Conservation (phyloP, 2,329 filamentous ascomycete species). For the Alternaria brassicae region DNA sequence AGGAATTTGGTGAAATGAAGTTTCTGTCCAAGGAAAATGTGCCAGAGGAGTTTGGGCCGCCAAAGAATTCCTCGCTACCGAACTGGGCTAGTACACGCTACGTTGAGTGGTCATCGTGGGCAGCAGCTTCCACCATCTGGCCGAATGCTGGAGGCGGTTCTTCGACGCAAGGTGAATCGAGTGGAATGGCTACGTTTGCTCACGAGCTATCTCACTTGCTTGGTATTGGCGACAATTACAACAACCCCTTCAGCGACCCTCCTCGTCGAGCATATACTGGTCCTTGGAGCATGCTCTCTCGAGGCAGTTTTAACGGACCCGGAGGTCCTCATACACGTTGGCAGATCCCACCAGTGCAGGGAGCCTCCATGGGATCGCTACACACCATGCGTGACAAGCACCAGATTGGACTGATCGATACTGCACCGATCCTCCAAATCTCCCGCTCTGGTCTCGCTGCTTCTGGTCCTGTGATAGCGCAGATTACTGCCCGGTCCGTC, state of each 20-base stretch:
- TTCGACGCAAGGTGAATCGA: constrained; percentile 62
- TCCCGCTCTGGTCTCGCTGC: constrained; percentile 53
- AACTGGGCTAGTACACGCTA: constrained; percentile 61
- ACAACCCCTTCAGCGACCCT: constrained; percentile 60
- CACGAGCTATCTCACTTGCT: constrained; percentile 62
- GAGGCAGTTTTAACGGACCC: constrained; percentile 62
- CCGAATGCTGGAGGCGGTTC: constrained; percentile 62
- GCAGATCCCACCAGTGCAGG: constrained; percentile 60
- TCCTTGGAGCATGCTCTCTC: constrained; percentile 61
- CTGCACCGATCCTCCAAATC: constrained; percentile 55
- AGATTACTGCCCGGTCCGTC: constrained; percentile 59
- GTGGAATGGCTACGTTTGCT: constrained; percentile 61
- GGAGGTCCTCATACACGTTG: constrained; percentile 62
- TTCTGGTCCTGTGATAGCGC: constrained; percentile 56
- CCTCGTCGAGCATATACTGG: constrained; percentile 59
- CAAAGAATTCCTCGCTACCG: constrained; percentile 50
- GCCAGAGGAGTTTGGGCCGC: constrained; percentile 59
- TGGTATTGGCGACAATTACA: constrained; percentile 63
- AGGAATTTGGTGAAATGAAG: constrained; percentile 64
- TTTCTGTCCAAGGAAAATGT: constrained; percentile 58
- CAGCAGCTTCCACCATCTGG: constrained; percentile 60
- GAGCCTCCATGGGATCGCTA: constrained; percentile 59
- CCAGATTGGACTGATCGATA: constrained; percentile 58
- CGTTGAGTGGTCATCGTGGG: constrained; percentile 63
- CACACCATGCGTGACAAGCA: constrained; percentile 63